A percentile compares a stretch with the other conserved stretches of the same genome.
phyloP scores from a whole-genome alignment of 345 rosid species.

The Moricandia arvensis region DNA sequence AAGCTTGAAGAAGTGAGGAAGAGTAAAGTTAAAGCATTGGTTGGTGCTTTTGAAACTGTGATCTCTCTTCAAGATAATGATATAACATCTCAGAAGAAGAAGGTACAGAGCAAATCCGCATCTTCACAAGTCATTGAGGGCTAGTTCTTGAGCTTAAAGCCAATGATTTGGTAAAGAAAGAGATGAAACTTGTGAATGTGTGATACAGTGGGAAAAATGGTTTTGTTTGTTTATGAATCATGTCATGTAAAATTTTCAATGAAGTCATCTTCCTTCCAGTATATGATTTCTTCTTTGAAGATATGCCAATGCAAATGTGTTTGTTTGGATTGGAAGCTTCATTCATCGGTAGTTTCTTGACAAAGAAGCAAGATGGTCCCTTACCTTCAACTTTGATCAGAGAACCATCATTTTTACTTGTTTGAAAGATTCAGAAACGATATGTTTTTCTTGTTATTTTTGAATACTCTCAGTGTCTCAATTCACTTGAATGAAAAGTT shows the following conservation, averaged over 20 bases:
- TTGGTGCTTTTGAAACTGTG: constrained; percentile 94
- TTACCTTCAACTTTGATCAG: background rate
- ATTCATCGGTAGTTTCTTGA: constrained; percentile 27
- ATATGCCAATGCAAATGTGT: too few species aligned
- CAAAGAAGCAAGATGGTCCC: constrained; percentile 10
- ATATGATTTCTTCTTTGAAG: background rate
- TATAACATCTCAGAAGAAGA: constrained; percentile 43
- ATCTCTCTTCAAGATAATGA: constrained; percentile 74
- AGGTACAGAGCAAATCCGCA: constrained; percentile 6
- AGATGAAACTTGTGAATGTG: constrained; percentile 23
- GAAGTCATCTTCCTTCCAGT: background rate
- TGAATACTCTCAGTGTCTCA: too few species aligned
- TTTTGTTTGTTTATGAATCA: constrained; percentile 12
- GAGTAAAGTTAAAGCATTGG: constrained; percentile 96
- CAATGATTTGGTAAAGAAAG: background rate
- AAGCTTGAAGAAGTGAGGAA: constrained; percentile 82
- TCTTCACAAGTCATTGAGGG: constrained; percentile 22
- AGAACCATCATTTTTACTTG: background rate
- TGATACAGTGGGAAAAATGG: background rate
- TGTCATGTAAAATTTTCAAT: constrained; percentile 12
- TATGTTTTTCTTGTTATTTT: background rate
- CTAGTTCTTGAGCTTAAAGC: constrained; percentile 3
- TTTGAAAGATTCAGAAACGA: background rate
- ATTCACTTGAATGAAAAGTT: too few species aligned
- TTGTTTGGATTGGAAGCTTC: constrained; percentile 15